Base-by-base conservation (phyloP, 2,329 filamentous ascomycete species). In the Verticillium alfalfae region DNA sequence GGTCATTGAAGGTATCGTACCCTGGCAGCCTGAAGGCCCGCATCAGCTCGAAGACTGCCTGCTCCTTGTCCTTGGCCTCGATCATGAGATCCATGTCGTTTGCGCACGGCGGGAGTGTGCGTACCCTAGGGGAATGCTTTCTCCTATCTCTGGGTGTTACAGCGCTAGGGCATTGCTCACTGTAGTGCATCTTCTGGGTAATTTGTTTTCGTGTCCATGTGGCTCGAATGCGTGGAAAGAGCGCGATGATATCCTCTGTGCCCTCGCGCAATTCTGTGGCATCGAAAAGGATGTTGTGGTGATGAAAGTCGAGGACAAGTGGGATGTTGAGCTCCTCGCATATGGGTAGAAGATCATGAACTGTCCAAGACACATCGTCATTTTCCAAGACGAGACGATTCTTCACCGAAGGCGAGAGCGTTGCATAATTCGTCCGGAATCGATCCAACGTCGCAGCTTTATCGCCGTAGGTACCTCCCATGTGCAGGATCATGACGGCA, bases 21-120 rank as follows among this genome's bases (percentile, higher is more conserved):
- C 93, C 93, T 0, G 93, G 91, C 0, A 98, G 80, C 68, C 89
- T 93, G 73, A 93, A 96, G 0, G 82, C 93, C 26, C 90, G 84
- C 93, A 97, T 97, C 18, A 98, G 81, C 66, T 96, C 92, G 69
- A 98, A 96, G 0, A 97, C 92, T 0, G 94, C 93, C 74, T 98
- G 94, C 72, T 98, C 94, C 75, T 98, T 98, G 71, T 97, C 94
- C 73, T 98, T 98, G 57, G 94, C 94, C 77, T 98, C 94, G 63
- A 98, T 97, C 94, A 98, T 98, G n/a, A 98, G 80, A 70, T 97
- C 94, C 89, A 96, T 95, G 37, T 90, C 88, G 1, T 85, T 79
- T 4, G 88, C 82, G 69, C 94, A 97, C 0, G 94, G 93, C 1
- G 94, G 94, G 1, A 98, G 75, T 0, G 88, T 90, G 66, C 83